A percentile compares a stretch with the other conserved stretches of the same genome.
Evolutionary conservation across 495 filamentous ascomycete genomes (phyloP).

Genomic region (Amniculicola lignicola): DNA sequence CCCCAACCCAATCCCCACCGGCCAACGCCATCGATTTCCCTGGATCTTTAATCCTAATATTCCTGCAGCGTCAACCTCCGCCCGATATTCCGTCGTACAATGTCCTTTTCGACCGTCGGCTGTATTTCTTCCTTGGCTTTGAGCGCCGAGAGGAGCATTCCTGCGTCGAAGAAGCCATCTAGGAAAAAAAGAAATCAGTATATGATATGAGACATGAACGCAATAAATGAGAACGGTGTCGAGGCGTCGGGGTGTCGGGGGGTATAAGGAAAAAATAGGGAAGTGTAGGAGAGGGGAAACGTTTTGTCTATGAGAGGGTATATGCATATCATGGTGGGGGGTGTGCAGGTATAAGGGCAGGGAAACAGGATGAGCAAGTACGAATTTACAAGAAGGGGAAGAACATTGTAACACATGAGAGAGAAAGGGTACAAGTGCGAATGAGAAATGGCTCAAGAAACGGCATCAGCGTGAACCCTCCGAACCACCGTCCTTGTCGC

Average conservation of each 20-base stretch:
- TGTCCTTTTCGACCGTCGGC: conserved; percentile 48
- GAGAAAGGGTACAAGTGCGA: conserved; percentile 18
- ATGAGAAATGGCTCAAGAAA: conserved; percentile 10
- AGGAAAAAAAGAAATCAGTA: conserved; percentile 32
- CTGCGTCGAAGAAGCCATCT: conserved; percentile 97
- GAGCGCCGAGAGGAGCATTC: conserved; percentile 84
- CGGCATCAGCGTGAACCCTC: conserved; percentile 28
- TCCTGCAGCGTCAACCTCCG: conserved; percentile 42
- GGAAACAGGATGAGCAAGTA: conserved; percentile 15
- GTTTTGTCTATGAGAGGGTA: neutral
- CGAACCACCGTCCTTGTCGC: conserved; percentile 22
- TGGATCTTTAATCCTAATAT: conserved; percentile 26
- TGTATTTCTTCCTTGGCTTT: conserved; percentile 53
- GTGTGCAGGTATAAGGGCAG: conserved; percentile 31
- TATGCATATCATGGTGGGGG: neutral
- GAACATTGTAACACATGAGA: conserved; percentile 12
- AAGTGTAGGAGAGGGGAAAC: neutral
- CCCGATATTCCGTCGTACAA: conserved; percentile 45
- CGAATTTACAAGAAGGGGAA: neutral
- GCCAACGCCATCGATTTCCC: neutral
- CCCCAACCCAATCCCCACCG: neutral
- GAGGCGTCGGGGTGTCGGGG: neutral
- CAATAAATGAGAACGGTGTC: conserved; percentile 12
- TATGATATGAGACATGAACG: no score
- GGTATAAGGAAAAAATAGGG: neutral